Percentiles rank a stretch among this genome's conserved stretches.
These are phyloP conservation scores for Mycena floridula DNA, from an alignment of 768 basidiomycete species.

Conservation along the genomic window DNA sequence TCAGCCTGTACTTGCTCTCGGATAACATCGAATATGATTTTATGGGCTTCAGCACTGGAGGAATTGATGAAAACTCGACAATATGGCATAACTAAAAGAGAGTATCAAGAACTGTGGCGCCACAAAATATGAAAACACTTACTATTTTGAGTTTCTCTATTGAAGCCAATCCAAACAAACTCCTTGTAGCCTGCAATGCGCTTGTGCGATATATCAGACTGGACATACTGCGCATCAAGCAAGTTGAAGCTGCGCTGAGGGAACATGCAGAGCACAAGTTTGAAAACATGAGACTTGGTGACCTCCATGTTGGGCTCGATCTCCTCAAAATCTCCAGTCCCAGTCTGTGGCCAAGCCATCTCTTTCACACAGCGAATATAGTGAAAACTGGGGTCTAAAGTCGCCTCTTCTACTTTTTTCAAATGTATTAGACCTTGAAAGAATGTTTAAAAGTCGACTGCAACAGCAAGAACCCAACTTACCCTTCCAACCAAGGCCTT, in stretches of 20 bases:
- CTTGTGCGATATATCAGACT: constrained; percentile 9
- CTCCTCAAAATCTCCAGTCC: background rate
- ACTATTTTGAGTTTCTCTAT: constrained; percentile 1
- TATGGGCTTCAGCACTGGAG: constrained; percentile 16
- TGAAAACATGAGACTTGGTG: background rate
- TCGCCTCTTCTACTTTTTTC: background rate
- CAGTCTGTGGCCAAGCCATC: background rate
- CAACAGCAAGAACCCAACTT: background rate
- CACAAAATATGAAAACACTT: background rate
- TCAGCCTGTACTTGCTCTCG: constrained; percentile 14
- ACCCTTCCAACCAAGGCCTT: constrained; percentile 20
- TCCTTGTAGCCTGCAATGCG: constrained; percentile 7
- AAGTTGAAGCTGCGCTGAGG: constrained; percentile 2
- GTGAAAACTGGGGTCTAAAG: background rate
- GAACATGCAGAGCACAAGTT: constrained; percentile 9
- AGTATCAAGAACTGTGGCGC: background rate
- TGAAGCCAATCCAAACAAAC: constrained; percentile 2
- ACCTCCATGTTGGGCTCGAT: background rate
- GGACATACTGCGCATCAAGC: constrained; percentile 3
- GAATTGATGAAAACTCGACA: constrained; percentile 19
- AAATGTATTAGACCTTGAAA: background rate
- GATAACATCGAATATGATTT: constrained; percentile 16
- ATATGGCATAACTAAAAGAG: constrained; percentile 12
- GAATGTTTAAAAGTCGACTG: background rate
- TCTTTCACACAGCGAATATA: background rate